Conservation (phyloP, 164 flowering plant genomes). For the Nymphaea colorata region DNA sequence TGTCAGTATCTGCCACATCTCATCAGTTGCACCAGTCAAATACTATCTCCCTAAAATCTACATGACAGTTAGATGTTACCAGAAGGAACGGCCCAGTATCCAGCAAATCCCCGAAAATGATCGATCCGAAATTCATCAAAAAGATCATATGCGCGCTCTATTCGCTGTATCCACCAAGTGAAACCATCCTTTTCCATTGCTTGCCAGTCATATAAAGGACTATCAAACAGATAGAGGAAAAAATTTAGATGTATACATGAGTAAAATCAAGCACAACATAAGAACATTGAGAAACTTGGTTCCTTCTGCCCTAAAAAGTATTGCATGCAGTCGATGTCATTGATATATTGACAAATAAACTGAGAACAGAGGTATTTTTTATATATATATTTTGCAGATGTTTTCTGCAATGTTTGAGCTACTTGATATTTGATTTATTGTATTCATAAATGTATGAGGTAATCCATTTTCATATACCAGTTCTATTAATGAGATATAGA, state of each 20-base stretch:
- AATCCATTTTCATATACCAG: too few relatives aligned
- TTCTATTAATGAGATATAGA: too few relatives aligned
- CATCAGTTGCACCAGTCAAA: too few relatives aligned
- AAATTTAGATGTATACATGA: background rate
- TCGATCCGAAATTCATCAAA: constrained; percentile 95
- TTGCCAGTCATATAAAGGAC: constrained; percentile 61
- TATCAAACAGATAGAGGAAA: constrained; percentile 1
- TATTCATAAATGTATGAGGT: too few relatives aligned
- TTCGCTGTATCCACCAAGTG: constrained; percentile 85
- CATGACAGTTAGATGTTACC: constrained; percentile 23
- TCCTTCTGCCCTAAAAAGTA: too few relatives aligned
- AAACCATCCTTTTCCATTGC: constrained; percentile 81
- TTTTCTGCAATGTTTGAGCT: too few relatives aligned
- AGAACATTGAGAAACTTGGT: background rate
- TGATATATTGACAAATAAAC: too few relatives aligned
- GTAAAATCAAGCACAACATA: background rate
- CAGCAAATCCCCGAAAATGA: constrained; percentile 96
- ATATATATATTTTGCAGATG: too few relatives aligned
- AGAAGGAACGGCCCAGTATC: constrained; percentile 97
- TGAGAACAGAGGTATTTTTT: too few relatives aligned
- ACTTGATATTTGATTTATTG: too few relatives aligned
- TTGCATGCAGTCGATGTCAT: too few relatives aligned
- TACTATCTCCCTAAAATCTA: too few relatives aligned
- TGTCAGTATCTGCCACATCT: background rate
- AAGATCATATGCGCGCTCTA: constrained; percentile 65